Conservation (phyloP, 345 rosid species). For the Lagerstroemia speciosa region DNA sequence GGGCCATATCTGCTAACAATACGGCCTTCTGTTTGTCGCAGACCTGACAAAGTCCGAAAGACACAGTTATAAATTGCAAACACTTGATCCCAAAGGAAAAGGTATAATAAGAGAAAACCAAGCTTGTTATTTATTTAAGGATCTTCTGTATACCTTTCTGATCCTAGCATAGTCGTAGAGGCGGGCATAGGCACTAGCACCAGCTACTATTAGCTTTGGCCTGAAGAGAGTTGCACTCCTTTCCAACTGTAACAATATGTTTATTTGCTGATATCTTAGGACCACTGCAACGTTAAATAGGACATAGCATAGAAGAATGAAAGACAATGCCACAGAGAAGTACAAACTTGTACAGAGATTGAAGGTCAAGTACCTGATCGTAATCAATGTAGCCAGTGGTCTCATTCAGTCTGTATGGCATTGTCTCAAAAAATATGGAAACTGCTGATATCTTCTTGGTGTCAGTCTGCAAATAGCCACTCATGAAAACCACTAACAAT, state of each 20-base stretch:
- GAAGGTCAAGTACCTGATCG: slow-evolving; percentile 54
- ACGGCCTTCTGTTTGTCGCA: slow-evolving; percentile 94
- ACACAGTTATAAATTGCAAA: background rate
- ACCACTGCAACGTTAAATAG: background rate
- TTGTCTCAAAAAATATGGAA: slow-evolving; percentile 88
- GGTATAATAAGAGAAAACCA: background rate
- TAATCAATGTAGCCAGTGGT: slow-evolving; percentile 87
- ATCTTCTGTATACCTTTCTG: slow-evolving; percentile 44
- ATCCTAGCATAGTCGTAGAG: slow-evolving; percentile 88
- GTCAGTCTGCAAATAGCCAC: slow-evolving; percentile 52
- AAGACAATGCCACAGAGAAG: background rate
- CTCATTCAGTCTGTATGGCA: slow-evolving; percentile 94
- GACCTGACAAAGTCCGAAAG: slow-evolving; percentile 43
- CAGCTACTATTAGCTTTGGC: slow-evolving; percentile 93
- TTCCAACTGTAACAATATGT: slow-evolving; percentile 47
- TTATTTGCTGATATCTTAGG: background rate
- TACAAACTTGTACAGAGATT: background rate
- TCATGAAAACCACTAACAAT: background rate
- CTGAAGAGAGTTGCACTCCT: slow-evolving; percentile 77
- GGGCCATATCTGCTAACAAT: slow-evolving; percentile 93
- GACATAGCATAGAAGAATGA: background rate
- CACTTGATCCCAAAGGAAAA: background rate
- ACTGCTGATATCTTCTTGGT: slow-evolving; percentile 95
- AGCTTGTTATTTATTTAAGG: background rate
- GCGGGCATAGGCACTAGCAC: slow-evolving; percentile 98